Percentiles rank a stretch among this genome's conserved stretches.
Evolutionary conservation across 257 asterid species (phyloP).

Genomic region (Nicotiana otophora): DNA sequence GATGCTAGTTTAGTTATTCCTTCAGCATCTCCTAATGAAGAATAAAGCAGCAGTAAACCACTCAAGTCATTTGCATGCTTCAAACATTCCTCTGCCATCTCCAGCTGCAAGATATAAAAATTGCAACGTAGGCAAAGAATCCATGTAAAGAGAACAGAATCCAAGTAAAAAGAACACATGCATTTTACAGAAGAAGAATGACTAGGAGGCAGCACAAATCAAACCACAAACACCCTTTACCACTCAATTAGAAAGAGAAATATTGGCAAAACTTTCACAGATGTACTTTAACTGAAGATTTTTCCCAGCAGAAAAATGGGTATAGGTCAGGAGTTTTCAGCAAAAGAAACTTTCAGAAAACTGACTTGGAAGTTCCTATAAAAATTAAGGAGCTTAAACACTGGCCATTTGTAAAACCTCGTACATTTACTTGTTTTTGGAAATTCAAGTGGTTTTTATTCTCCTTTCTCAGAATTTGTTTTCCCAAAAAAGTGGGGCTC

Average conservation of each 20-base stretch:
- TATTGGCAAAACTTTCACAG: neutral
- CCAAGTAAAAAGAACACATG: constrained; percentile 1
- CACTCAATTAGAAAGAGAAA: neutral
- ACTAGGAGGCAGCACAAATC: constrained; percentile 2
- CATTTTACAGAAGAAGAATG: neutral
- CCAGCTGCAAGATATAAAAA: constrained; percentile 51
- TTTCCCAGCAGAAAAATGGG: neutral
- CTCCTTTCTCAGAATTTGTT: neutral
- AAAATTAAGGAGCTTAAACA: constrained; percentile 3
- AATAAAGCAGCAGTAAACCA: constrained; percentile 80
- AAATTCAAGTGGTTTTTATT: neutral
- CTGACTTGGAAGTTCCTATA: constrained; percentile 2
- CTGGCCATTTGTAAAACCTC: constrained; percentile 2
- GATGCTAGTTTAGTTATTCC: constrained; percentile 71
- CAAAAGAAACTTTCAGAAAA: neutral
- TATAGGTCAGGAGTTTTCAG: neutral
- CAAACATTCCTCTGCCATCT: constrained; percentile 85
- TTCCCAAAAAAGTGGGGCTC: neutral
- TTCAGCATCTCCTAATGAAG: constrained; percentile 81
- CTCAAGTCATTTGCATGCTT: constrained; percentile 94
- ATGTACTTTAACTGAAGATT: neutral
- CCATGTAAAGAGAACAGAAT: neutral
- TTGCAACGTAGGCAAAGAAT: neutral
- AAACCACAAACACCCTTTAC: constrained; percentile 1
- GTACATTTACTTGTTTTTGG: neutral